Percentiles rank a stretch among this genome's conserved stretches.
Conservation (phyloP, 495 filamentous ascomycete species). For the Jackrogersella minutella region DNA sequence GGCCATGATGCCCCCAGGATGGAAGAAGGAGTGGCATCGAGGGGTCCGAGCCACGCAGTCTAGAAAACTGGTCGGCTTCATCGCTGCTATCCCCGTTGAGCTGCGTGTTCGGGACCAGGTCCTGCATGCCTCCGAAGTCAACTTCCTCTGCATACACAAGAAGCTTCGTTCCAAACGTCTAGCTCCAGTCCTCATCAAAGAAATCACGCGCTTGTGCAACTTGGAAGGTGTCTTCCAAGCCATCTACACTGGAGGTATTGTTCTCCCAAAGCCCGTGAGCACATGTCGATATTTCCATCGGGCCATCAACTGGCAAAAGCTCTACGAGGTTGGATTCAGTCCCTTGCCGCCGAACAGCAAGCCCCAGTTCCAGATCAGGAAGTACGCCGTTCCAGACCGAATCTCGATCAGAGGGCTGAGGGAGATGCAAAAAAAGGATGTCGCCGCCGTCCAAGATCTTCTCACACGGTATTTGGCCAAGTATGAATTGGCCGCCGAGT, state of each 20-base stretch:
- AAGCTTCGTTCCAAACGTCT: conserved; percentile 93
- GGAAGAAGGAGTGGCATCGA: conserved; percentile 94
- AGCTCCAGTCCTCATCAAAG: conserved; percentile 92
- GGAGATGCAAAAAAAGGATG: conserved; percentile 80
- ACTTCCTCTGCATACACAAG: conserved; percentile 98
- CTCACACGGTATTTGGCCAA: conserved; percentile 79
- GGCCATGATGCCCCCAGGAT: conserved; percentile 94
- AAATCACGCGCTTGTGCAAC: conserved; percentile 92
- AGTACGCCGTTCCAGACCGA: conserved; percentile 76
- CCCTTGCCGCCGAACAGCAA: conserved; percentile 82
- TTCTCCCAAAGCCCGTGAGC: conserved; percentile 87
- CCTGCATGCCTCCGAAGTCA: conserved; percentile 87
- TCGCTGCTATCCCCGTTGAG: conserved; percentile 85
- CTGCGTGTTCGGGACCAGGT: conserved; percentile 79
- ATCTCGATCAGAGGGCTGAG: conserved; percentile 78
- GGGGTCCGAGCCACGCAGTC: conserved; percentile 83
- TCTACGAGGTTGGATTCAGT: conserved; percentile 92
- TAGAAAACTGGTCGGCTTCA: conserved; percentile 88
- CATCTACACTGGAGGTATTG: conserved; percentile 90
- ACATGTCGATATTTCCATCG: conserved; percentile 96
- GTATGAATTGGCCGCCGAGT: conserved; percentile 85
- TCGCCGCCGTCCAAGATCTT: conserved; percentile 77
- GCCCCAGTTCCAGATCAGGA: conserved; percentile 77
- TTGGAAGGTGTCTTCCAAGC: conserved; percentile 85
- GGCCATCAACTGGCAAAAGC: conserved; percentile 90